phyloP scores from a whole-genome alignment of 257 asterid genomes.

The Anisodus acutangulus region DNA sequence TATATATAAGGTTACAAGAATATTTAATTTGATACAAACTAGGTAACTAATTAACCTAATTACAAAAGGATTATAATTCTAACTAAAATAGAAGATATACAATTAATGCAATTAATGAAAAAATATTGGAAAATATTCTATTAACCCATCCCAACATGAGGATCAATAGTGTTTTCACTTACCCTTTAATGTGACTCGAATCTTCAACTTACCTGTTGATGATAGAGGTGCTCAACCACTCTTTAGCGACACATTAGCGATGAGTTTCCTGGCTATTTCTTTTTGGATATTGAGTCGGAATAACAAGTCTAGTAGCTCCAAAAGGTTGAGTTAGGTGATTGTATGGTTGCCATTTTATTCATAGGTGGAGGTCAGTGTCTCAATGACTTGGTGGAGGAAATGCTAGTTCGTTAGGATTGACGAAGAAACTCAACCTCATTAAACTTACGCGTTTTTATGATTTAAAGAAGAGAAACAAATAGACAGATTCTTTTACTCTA shows the following conservation, averaged over 20 bases:
- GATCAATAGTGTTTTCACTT: too few relatives aligned
- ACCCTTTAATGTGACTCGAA: too few relatives aligned
- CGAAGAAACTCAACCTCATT: slow-evolving; percentile 14
- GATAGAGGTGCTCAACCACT: too few relatives aligned
- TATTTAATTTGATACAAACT: too few relatives aligned
- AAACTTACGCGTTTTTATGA: slow-evolving; percentile 13
- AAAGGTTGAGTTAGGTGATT: neutral
- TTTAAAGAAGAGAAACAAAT: neutral
- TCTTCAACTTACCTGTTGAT: too few relatives aligned
- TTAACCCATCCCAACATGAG: too few relatives aligned
- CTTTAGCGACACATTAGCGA: neutral
- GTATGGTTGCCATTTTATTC: neutral
- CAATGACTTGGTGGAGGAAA: slow-evolving; percentile 18
- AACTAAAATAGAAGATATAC: too few relatives aligned
- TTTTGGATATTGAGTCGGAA: neutral
- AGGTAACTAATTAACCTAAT: too few relatives aligned
- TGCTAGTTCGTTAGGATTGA: neutral
- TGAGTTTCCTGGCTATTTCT: neutral
- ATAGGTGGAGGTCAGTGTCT: slow-evolving; percentile 19
- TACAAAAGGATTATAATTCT: too few relatives aligned
- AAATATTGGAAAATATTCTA: too few relatives aligned
- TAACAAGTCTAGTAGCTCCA: neutral
- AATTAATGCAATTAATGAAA: too few relatives aligned
- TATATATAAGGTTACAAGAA: too few relatives aligned
- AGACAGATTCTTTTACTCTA: neutral